phyloP scores from a whole-genome alignment of 257 asterid species.

The Rubia yunnanensis region DNA sequence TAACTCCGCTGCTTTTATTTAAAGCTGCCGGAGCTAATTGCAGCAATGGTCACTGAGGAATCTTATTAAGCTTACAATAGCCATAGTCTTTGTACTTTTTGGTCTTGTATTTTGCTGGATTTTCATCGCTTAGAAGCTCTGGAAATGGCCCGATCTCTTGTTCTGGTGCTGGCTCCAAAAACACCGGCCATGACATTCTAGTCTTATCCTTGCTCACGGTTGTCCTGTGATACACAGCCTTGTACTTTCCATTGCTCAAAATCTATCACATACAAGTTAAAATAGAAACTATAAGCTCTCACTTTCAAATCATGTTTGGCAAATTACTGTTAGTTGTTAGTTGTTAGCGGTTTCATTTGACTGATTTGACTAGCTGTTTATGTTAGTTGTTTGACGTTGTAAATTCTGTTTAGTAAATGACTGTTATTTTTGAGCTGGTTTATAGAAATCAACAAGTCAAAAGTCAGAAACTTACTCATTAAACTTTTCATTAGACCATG shows the following conservation, averaged over 20 bases:
- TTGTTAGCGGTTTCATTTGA: too few species aligned
- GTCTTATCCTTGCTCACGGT: background rate
- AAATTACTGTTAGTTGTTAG: too few species aligned
- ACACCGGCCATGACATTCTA: background rate
- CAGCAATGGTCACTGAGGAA: background rate
- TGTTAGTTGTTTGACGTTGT: conserved; percentile 83
- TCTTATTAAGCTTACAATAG: background rate
- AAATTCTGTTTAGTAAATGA: too few species aligned
- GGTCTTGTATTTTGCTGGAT: background rate
- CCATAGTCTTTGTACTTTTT: background rate
- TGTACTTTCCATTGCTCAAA: background rate
- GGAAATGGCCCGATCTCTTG: background rate
- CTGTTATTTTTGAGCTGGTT: too few species aligned
- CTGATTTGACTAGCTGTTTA: too few species aligned
- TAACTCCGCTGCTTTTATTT: too few species aligned
- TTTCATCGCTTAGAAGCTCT: background rate
- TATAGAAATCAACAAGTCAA: too few species aligned
- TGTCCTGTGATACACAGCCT: background rate
- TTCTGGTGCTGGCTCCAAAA: background rate
- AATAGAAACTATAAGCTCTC: too few species aligned
- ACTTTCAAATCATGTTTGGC: too few species aligned
- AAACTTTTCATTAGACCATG: too few species aligned
- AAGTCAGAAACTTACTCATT: too few species aligned
- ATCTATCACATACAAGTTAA: background rate
- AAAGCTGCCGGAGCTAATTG: too few species aligned